Evolutionary conservation across 78 protist species (phyloP).

Genomic region (Polysphondylium violaceum): DNA sequence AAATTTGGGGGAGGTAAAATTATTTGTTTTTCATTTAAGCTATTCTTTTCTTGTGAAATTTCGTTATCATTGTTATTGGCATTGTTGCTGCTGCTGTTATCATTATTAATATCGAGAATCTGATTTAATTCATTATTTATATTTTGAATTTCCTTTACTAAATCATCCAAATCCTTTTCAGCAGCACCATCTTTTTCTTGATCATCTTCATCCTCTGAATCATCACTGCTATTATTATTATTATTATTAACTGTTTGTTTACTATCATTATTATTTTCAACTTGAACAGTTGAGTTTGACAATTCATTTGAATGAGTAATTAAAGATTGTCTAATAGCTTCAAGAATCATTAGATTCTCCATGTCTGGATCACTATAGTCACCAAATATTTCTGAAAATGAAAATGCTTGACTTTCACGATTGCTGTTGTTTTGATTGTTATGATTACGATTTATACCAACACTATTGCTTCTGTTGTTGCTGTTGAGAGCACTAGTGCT

Average conservation of each 20-base stretch:
- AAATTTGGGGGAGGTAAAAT: not conserved
- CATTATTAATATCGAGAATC: not conserved
- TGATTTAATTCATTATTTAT: too few species aligned
- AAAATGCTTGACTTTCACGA: not conserved
- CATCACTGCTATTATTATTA: not conserved
- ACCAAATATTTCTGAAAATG: constrained; percentile 47
- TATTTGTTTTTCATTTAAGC: not conserved
- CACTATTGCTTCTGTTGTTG: too few species aligned
- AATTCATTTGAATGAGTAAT: constrained; percentile 23
- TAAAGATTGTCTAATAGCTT: constrained; percentile 66
- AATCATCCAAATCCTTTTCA: not conserved
- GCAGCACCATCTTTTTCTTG: not conserved
- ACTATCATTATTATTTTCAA: too few species aligned
- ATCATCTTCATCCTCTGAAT: not conserved
- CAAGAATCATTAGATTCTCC: constrained; percentile 56
- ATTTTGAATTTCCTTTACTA: not conserved
- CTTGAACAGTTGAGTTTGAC: constrained; percentile 13
- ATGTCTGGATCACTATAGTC: constrained; percentile 32
- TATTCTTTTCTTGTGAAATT: not conserved
- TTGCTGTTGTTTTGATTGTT: not conserved
- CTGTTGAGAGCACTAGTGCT: not conserved
- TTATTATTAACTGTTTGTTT: not conserved
- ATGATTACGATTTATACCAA: not conserved
- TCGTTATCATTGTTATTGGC: too few species aligned
- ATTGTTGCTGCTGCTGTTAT: constrained; percentile 1